Evolutionary conservation across 1,139 yeast genomes (phyloP).

Genomic region (Kurtzmaniella quercitrusa): DNA sequence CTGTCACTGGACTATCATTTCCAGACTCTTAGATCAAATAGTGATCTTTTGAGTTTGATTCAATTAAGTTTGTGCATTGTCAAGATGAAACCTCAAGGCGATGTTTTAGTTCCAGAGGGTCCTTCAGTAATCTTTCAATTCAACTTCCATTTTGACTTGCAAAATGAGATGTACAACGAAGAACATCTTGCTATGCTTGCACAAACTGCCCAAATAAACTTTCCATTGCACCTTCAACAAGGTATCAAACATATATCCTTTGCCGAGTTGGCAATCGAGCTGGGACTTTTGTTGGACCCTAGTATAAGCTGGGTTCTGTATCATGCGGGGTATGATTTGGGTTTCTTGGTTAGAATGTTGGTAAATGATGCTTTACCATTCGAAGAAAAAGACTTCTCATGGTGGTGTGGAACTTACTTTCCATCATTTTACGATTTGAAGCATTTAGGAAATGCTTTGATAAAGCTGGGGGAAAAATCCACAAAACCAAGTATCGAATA

Average conservation of each 20-base stretch:
- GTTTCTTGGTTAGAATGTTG: constrained; percentile 76
- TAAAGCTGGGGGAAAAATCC: constrained; percentile 5
- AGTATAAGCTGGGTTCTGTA: constrained; percentile 85
- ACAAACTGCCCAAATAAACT: constrained; percentile 80
- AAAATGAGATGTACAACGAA: constrained; percentile 80
- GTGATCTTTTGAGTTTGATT: constrained; percentile 79
- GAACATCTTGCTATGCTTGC: constrained; percentile 63
- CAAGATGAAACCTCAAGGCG: constrained; percentile 71
- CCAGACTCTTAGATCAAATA: constrained; percentile 88
- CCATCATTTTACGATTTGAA: constrained; percentile 86
- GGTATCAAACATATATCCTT: constrained; percentile 82
- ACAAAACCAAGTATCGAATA: constrained; percentile 47
- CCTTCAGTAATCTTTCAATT: constrained; percentile 90
- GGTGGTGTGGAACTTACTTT: constrained; percentile 69
- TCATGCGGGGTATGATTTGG: constrained; percentile 94
- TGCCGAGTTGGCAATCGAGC: constrained; percentile 80
- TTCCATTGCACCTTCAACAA: constrained; percentile 65
- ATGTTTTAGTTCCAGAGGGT: constrained; percentile 29
- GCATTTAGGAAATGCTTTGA: constrained; percentile 51
- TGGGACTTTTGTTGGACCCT: constrained; percentile 76
- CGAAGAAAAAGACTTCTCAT: constrained; percentile 73
- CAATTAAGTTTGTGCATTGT: constrained; percentile 86
- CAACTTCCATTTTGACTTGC: constrained; percentile 78
- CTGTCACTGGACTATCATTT: constrained; percentile 91
- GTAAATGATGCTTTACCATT: constrained; percentile 76